phyloP scores from a whole-genome alignment of 116 monocot species.

The Papilionanthe hybrid region DNA sequence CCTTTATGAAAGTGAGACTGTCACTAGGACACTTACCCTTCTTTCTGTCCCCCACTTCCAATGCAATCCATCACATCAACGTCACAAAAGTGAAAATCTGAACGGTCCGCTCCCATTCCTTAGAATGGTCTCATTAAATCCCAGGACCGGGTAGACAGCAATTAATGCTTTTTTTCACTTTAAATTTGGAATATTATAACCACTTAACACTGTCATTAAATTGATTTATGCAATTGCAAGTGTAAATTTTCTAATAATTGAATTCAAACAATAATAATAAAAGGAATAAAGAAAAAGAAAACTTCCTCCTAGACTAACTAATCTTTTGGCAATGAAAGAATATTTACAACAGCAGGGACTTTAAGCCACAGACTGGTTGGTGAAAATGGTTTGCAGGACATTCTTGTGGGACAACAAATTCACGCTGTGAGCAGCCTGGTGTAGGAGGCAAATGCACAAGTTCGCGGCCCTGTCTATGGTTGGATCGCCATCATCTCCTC shows the following conservation, averaged over 20 bases:
- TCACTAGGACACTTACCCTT: not conserved
- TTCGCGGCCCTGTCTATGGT: constrained; percentile 60
- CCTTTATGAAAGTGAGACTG: not conserved
- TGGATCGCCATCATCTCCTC: constrained; percentile 53
- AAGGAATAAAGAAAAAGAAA: not conserved
- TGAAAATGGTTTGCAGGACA: constrained; percentile 5
- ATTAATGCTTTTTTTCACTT: not conserved
- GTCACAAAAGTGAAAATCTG: not conserved
- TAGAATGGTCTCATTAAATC: not conserved
- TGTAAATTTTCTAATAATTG: not conserved
- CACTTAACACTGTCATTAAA: no score
- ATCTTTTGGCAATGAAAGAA: no score
- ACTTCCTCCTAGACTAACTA: no score
- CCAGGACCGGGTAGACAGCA: not conserved
- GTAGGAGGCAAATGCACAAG: constrained; percentile 58
- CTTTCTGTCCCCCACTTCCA: not conserved
- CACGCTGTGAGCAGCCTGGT: constrained; percentile 74
- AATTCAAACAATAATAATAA: not conserved
- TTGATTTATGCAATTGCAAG: not conserved
- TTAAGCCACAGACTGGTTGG: not conserved
- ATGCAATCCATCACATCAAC: not conserved
- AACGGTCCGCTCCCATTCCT: not conserved
- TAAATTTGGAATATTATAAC: no score
- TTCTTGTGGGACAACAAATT: constrained; percentile 13
- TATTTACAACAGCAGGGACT: not conserved